Evolutionary conservation across 257 asterid genomes (phyloP), one percentile per base, ranked within the genome.

Genomic region (Nicotiana attenuata): DNA sequence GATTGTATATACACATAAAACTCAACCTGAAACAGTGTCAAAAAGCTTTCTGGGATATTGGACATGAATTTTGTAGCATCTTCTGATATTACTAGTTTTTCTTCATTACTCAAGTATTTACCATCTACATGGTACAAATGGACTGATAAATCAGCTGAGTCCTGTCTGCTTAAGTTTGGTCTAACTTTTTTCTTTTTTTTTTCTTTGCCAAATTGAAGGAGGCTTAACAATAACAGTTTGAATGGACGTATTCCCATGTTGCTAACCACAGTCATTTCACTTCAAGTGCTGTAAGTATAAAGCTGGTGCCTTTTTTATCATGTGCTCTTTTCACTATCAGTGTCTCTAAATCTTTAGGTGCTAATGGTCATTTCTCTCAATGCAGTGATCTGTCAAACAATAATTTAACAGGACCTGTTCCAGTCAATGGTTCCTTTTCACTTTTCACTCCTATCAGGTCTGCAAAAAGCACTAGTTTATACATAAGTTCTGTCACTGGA

Each of bases 391-490:
- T 96, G 82, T 96, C 99, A 67, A 90, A 78, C 87, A 96, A 96
- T 87, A 13, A 29, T 0, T 89, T 96, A 76, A 68, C 86, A 3
- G 99, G 99, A 65, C 78, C 26, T 69, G 89, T 87, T 87, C 99
- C 99, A 59, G 85, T 87, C 69, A 92, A 92, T 85, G 99, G 99
- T 84, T 96, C 99, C 85, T 96, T 96, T 87, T 88, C 88, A 80
- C 93, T 92, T 71, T 94, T 96, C 86, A 94, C 98, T 83, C 98
- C 98, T 82, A 91, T 94, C 92, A 96, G 99, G 99, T 96, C 85
- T 82, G 80, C 80, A 69, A 60, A 61, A 29, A 10, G 66, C 47
- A 78, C 64, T 82, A 76, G 66, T 80, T 68, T 83, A 14, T 73
- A 47, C 14, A 14, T 24, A 7, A 47, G 79, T 73, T 73, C 24